Evolutionary conservation across 352 stramenopile genomes (phyloP).

Genomic region (Phytophthora meadii): DNA sequence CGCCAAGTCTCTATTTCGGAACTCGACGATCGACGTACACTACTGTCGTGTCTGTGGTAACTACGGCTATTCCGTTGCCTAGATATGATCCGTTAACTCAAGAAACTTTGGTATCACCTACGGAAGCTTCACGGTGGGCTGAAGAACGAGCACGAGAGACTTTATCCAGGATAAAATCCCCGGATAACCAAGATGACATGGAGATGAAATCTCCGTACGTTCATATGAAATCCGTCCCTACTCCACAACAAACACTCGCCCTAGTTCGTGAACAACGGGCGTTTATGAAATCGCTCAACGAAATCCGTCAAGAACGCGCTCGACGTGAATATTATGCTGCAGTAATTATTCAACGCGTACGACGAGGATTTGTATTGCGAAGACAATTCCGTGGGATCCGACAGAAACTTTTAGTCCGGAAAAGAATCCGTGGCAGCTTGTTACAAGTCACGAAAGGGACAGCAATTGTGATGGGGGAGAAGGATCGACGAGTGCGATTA

Average conservation of each 20-base stretch:
- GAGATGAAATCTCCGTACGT: conserved; percentile 23
- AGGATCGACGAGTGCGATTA: conserved; percentile 47
- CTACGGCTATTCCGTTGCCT: conserved; percentile 47
- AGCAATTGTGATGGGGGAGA: conserved; percentile 67
- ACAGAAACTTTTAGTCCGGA: conserved; percentile 65
- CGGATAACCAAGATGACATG: conserved; percentile 20
- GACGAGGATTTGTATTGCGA: conserved; percentile 60
- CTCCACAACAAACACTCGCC: conserved; percentile 38
- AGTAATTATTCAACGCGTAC: conserved; percentile 59
- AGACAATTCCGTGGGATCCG: conserved; percentile 54
- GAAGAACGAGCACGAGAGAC: conserved; percentile 26
- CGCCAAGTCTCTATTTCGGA: conserved; percentile 75
- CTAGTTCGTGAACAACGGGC: conserved; percentile 46
- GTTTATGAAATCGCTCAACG: conserved; percentile 57
- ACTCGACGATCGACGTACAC: conserved; percentile 77
- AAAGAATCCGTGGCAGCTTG: conserved; percentile 65
- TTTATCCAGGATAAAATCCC: conserved; percentile 6
- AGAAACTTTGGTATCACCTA: not conserved
- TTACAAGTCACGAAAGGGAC: conserved; percentile 70
- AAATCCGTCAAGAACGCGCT: conserved; percentile 40
- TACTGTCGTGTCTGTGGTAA: conserved; percentile 75
- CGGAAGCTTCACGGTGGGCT: conserved; percentile 23
- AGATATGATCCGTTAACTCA: conserved; percentile 28
- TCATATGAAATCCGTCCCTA: conserved; percentile 15
- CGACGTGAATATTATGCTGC: conserved; percentile 49